These are phyloP conservation scores for Osmanthus fragrans DNA, from an alignment of 257 asterid species.

Conservation along the genomic window DNA sequence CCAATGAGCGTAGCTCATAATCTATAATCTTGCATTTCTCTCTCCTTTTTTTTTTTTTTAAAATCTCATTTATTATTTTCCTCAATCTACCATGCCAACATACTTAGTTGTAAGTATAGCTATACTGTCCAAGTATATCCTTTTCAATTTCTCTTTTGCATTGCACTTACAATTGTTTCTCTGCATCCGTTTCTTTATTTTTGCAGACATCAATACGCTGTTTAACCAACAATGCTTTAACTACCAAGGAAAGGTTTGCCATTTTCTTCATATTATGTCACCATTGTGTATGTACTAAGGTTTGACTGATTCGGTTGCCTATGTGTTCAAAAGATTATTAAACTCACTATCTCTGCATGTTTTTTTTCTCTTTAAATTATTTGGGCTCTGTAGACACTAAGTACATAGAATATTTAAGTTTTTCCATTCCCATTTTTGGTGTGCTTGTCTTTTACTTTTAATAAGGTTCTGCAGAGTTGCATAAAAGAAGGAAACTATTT, in stretches of 20 bases:
- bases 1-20: not conserved
- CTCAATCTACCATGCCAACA: not conserved
- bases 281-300: not conserved
- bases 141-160: slow-evolving; percentile 15
- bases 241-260: slow-evolving; percentile 85
- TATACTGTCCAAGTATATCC: not conserved
- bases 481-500: not conserved
- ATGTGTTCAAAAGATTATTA: not conserved
- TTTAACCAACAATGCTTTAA: slow-evolving; percentile 84
- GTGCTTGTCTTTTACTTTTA: not conserved
- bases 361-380: not conserved
- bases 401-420: not conserved
- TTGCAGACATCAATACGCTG: slow-evolving; percentile 74
- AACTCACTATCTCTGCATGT: not conserved
- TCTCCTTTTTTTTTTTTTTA: not conserved
- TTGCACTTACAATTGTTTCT: slow-evolving; percentile 14
- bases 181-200: slow-evolving; percentile 20
- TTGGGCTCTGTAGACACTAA: not conserved
- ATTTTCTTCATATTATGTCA: slow-evolving; percentile 10
- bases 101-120: slow-evolving; percentile 8
- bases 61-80: not conserved
- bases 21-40: slow-evolving; percentile 1
- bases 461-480: not conserved
- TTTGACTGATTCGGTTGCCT: slow-evolving; percentile 7
- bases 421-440: not conserved